Base-by-base conservation (phyloP, 306 rosid genomes). In the Quercus engelmannii region DNA sequence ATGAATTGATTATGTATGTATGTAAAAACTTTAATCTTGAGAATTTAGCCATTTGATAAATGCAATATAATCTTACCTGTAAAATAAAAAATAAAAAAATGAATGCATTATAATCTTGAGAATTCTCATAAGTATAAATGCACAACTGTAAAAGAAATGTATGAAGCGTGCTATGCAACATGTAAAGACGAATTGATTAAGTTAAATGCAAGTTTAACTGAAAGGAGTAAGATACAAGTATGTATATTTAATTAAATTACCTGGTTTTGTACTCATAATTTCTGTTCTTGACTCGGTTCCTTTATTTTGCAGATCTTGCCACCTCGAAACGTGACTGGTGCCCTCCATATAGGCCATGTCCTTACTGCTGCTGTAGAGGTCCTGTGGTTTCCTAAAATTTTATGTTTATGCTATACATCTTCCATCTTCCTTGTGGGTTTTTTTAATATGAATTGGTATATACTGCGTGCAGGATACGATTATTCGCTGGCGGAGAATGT, bases 331-430 rank as follows among this genome's bases (percentile, higher is more conserved):
- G 98, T 93, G 84, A 93, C 98, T 1, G 98, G 99, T 61, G 97
- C 97, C 20, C 99, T 95, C 79, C 98, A 95, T 79, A 95, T 95
- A 38, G 99, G 99, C 54, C 98, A 93, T 76, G 99, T 97, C 69
- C 98, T 95, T 79, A 93, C 97, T 65, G 94, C 98, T 72, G 96
- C 99, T 43, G 74, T 95, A 19, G 96, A 95, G 99, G 99, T 92
- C 54, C 5, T 35, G 18, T 69, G 13, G 55, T 67, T 30, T 56
- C 18, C 11, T 70, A 69, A 18, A 78, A 79, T 75, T 74, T 17
- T 2, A 19, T 71, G 30, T 75, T 78, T 74, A 28, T 69, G 43
- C 31, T 68, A 13, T 81, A 35, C 28, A 59, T 21, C 28, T 76
- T 67, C 69, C 69, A 61, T 76, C 62, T 71, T 75, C 21, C 23